A percentile compares a stretch with the other conserved stretches of the same genome.
phyloP scores from a whole-genome alignment of 1,284 basidiomycete genomes.

The Leccinum pachyderme region DNA sequence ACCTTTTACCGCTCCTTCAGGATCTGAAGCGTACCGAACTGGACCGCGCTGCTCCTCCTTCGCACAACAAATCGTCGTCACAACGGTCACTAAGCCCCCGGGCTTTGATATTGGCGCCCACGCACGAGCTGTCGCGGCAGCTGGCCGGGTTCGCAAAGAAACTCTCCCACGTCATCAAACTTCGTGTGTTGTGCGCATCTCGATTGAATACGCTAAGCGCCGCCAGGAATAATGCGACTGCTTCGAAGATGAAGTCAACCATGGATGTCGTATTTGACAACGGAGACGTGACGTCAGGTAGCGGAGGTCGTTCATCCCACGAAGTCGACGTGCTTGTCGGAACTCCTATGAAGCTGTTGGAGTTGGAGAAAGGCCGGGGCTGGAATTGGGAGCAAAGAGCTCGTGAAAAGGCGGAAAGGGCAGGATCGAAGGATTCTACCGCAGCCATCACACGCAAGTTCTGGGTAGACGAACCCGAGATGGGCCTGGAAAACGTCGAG shows the following conservation, averaged over 20 bases:
- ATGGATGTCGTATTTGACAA: slow-evolving; percentile 21
- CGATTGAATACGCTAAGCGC: slow-evolving; percentile 51
- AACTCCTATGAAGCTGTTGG: slow-evolving; percentile 74
- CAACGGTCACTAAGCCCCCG: slow-evolving; percentile 54
- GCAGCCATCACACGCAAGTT: slow-evolving; percentile 27
- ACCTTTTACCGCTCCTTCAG: slow-evolving; percentile 80
- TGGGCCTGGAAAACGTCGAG: slow-evolving; percentile 65
- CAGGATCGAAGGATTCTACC: slow-evolving; percentile 20
- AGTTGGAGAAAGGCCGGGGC: slow-evolving; percentile 63
- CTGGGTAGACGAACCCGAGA: slow-evolving; percentile 46
- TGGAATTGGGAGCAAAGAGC: slow-evolving; percentile 54
- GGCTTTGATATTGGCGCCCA: slow-evolving; percentile 79
- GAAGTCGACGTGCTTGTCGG: slow-evolving; percentile 74
- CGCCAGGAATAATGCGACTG: slow-evolving; percentile 37
- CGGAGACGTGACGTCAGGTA: slow-evolving; percentile 14
- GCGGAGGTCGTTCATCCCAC: slow-evolving; percentile 19
- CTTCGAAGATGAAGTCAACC: slow-evolving; percentile 49
- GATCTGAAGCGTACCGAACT: slow-evolving; percentile 65
- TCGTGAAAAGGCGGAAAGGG: slow-evolving; percentile 26
- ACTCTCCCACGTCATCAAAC: slow-evolving; percentile 71
- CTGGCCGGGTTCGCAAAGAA: slow-evolving; percentile 71
- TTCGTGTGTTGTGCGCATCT: slow-evolving; percentile 72
- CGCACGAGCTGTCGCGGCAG: slow-evolving; percentile 85
- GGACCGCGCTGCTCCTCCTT: slow-evolving; percentile 4
- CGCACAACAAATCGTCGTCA: slow-evolving; percentile 10